A percentile compares a stretch with the other conserved stretches of the same genome.
phyloP scores from a whole-genome alignment of 139 green algal species.

The Klebsormidium nitens region DNA sequence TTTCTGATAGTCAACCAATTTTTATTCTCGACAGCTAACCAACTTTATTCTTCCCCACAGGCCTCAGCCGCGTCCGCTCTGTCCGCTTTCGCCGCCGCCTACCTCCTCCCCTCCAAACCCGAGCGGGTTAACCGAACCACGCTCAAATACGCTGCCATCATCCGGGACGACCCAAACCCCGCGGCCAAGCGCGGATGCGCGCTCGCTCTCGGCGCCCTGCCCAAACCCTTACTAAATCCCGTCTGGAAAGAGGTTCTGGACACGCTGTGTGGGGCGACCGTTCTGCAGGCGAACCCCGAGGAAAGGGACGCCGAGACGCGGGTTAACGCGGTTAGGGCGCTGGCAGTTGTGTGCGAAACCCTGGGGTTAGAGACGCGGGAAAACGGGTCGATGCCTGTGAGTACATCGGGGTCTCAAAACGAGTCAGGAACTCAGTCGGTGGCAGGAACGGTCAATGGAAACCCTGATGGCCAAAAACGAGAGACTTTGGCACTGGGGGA shows the following conservation, averaged over 20 bases:
- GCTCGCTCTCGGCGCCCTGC: slow-evolving; percentile 48
- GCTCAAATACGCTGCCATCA: not conserved
- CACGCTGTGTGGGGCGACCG: slow-evolving; percentile 19
- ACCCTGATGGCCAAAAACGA: no score
- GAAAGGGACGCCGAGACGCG: slow-evolving; percentile 65
- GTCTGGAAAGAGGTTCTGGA: slow-evolving; percentile 38
- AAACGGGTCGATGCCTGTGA: no score
- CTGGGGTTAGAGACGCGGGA: no score
- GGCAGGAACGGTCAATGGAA: no score
- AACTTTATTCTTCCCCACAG: slow-evolving; percentile 2
- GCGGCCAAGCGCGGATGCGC: slow-evolving; percentile 51
- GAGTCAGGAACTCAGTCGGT: no score
- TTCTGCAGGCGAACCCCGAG: slow-evolving; percentile 52
- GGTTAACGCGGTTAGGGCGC: slow-evolving; percentile 54
- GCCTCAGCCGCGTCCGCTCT: not conserved
- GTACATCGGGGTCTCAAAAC: no score
- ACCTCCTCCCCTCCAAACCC: not conserved
- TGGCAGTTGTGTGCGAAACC: slow-evolving; percentile 47
- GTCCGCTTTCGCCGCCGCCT: not conserved
- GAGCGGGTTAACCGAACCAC: not conserved
- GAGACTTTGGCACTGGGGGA: no score
- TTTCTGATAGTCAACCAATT: no score
- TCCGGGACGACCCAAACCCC: slow-evolving; percentile 35
- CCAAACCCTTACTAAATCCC: slow-evolving; percentile 37
- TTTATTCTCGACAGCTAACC: no score